A percentile compares a stretch with the other conserved stretches of the same genome.
phyloP scores from a whole-genome alignment of 345 rosid genomes.

The Salix udensis region DNA sequence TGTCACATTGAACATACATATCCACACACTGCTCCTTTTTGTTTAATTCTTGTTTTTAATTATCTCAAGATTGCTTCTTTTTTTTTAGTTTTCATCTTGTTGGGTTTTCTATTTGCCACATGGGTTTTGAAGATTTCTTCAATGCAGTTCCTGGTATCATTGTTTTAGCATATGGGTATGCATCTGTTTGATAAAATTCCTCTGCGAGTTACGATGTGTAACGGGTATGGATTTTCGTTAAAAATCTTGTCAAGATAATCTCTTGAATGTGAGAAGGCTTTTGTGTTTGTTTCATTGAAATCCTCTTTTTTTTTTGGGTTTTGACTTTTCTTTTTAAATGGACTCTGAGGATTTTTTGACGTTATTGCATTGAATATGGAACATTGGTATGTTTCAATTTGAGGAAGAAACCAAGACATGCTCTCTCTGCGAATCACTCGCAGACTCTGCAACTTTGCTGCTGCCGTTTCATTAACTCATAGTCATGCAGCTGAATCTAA shows the following conservation, averaged over 20 bases:
- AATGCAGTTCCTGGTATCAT: not conserved
- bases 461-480: conserved; percentile 29
- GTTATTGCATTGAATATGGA: conserved; percentile 6
- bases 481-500: conserved; percentile 15
- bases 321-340: conserved; percentile 7
- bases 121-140: not conserved
- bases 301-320: not conserved
- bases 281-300: not conserved
- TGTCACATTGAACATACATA: no score
- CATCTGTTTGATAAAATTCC: conserved; percentile 1
- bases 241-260: not conserved
- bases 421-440: conserved; percentile 52
- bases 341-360: conserved; percentile 3
- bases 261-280: not conserved
- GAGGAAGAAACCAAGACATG: conserved; percentile 49
- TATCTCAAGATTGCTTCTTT: not conserved
- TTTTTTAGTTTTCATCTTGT: not conserved
- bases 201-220: not conserved
- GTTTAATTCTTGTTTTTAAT: not conserved
- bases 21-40: not conserved
- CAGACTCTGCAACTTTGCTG: conserved; percentile 46
- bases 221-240: not conserved
- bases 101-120: not conserved
- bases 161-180: not conserved
- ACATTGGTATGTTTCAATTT: conserved; percentile 41